Evolutionary conservation across 2,329 filamentous ascomycete genomes (phyloP).

Genomic region (Ustilaginoidea virens): DNA sequence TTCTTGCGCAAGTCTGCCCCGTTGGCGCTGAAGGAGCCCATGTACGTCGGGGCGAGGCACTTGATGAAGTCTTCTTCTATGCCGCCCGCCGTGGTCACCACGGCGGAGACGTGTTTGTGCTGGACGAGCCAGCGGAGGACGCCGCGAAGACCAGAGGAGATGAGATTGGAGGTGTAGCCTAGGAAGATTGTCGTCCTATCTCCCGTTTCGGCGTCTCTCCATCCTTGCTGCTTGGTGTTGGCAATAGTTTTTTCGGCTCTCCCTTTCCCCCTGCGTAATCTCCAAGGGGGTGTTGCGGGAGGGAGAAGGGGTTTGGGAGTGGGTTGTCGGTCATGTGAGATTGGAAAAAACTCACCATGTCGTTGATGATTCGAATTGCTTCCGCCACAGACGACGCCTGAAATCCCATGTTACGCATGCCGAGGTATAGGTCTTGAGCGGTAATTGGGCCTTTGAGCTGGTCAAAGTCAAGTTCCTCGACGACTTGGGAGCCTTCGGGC

Average conservation of each 20-base stretch:
- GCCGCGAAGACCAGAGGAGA: conserved; percentile 86
- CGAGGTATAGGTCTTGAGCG: conserved; percentile 66
- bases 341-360: conserved; percentile 52
- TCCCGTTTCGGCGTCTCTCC: conserved; percentile 64
- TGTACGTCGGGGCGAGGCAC: conserved; percentile 85
- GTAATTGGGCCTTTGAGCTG: conserved; percentile 63
- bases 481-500: conserved; percentile 61
- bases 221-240: conserved; percentile 41
- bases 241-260: conserved; percentile 1
- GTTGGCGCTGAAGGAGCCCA: conserved; percentile 66
- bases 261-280: not conserved
- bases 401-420: conserved; percentile 76
- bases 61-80: conserved; percentile 98
- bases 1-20: conserved; percentile 67
- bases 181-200: conserved; percentile 86
- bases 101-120: conserved; percentile 79
- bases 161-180: conserved; percentile 93
- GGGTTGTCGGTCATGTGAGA: no score
- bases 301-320: not conserved
- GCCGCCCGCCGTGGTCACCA: conserved; percentile 90
- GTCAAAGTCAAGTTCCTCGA: conserved; percentile 89
- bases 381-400: conserved; percentile 60
- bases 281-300: not conserved
- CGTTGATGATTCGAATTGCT: conserved; percentile 82
- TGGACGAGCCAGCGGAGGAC: conserved; percentile 85